Percentiles rank a stretch among this genome's conserved stretches.
Evolutionary conservation across 2,329 filamentous ascomycete species (phyloP).

Genomic region (Mycosphaerella sp.): DNA sequence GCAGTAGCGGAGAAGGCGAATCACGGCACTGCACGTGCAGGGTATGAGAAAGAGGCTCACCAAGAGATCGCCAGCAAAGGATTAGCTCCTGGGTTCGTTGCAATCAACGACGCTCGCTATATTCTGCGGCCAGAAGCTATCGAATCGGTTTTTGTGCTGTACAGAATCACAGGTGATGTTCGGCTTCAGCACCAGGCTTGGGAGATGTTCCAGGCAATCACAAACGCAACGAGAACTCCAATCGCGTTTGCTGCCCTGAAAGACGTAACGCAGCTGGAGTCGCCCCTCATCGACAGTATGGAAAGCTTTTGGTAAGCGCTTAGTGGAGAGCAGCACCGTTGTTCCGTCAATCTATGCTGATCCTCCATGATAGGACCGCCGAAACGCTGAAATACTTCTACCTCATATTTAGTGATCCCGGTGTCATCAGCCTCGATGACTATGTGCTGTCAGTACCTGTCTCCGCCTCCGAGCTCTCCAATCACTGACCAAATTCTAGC

Average conservation of each 20-base stretch:
- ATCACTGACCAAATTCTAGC: constrained; percentile 6
- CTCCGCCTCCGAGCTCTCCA: no score
- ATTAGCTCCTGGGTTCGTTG: constrained; percentile 51
- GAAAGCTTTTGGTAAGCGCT: constrained; percentile 58
- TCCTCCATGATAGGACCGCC: constrained; percentile 39
- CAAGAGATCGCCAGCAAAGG: constrained; percentile 39
- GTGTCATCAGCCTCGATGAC: constrained; percentile 53
- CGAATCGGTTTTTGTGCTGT: constrained; percentile 73
- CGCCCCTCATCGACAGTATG: constrained; percentile 53
- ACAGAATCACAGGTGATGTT: constrained; percentile 62
- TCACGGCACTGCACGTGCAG: constrained; percentile 10
- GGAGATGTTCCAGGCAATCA: constrained; percentile 64
- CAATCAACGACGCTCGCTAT: constrained; percentile 53
- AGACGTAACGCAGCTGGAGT: constrained; percentile 52
- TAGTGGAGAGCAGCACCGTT: no score
- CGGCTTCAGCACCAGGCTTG: constrained; percentile 64
- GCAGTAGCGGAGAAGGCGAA: constrained; percentile 33
- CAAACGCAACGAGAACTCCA: constrained; percentile 54
- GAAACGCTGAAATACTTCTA: constrained; percentile 65
- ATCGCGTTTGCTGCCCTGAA: constrained; percentile 60
- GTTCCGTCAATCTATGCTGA: neutral
- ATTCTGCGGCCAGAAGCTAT: constrained; percentile 73
- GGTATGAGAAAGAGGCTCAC: constrained; percentile 14
- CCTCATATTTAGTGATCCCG: constrained; percentile 55
- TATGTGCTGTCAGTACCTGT: constrained; percentile 35